Conservation (phyloP, 257 asterid species). For the Salvia rosmarinus region DNA sequence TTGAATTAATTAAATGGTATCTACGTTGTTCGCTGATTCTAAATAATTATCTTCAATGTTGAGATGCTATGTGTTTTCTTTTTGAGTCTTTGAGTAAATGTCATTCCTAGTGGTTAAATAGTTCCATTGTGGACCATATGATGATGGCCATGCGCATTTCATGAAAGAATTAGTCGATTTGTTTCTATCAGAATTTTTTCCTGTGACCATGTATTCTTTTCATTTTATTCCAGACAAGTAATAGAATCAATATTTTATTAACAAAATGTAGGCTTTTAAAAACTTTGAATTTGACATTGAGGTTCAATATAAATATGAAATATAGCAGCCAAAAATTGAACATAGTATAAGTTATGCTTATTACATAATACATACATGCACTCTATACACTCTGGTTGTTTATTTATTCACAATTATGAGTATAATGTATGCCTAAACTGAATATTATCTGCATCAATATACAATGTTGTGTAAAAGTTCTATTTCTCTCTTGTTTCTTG, state of each 20-base stretch:
- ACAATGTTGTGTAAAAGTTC: slow-evolving; percentile 7
- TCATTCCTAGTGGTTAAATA: neutral
- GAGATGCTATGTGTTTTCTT: neutral
- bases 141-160: neutral
- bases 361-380: neutral
- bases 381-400: neutral
- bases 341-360: neutral
- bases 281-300: neutral
- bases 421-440: slow-evolving; percentile 23
- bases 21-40: neutral
- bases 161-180: neutral
- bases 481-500: slow-evolving; percentile 1
- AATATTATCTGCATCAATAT: neutral
- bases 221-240: neutral
- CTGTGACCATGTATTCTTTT: neutral
- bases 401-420: neutral
- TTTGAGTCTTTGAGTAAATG: neutral
- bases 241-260: too few relatives aligned
- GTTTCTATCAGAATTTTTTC: neutral
- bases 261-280: too few relatives aligned
- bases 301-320: neutral
- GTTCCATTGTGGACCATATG: neutral
- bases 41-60: neutral
- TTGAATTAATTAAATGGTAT: neutral
- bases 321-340: neutral